Base-by-base conservation (phyloP, 768 basidiomycete species). In the Rhodosporidiobolus sp. region DNA sequence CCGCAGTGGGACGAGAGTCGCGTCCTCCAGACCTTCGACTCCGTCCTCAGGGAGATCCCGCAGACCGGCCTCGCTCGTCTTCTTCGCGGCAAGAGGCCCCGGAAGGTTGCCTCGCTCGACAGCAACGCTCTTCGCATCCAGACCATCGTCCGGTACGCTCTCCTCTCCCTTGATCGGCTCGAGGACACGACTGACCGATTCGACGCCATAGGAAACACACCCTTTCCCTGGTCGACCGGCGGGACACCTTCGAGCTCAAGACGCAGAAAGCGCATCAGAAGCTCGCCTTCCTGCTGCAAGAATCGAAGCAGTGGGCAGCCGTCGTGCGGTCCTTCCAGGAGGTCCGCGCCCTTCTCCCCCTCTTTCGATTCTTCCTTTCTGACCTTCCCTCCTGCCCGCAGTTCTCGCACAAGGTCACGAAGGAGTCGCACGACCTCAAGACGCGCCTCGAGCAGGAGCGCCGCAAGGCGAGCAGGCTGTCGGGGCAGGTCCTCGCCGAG, bases 151-250 rank as follows among this genome's bases (percentile, higher is more conserved):
- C 60, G 76, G 63, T 64, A 3, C 12, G 56, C 4, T 19, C 24
- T 22, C 30, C 20, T 59, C 26, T 24, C 46, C 34, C 22, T 32
- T 53, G 9, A 35, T 35, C 4, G 10, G 16, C 24, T 38, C 48
- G 30, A 10, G 5, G 17, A 19, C 26, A 0, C 30, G 16, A 17
- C 24, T 28, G 35, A 30, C 63, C 43, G 16, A 11, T 10, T 28
- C n/a, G 14, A 0, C 6, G 2, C 16, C 28, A 83, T 24, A 97
- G 85, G 0, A 61, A 56, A 10, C 77, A 93, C 90, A 20, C 92
- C 85, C 80, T 94, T 92, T 83, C 93, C 90, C 72, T 95, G 91
- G 80, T 95, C 92, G 79, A 97, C 92, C 48, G 94, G 90, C 60
- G 97, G 87, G 49, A 95, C 80, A 82, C 85, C 52, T 34, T 69